Evolutionary conservation across 163 green algal species (phyloP), one percentile per base, ranked within the genome.

Genomic region (Prototheca wickerhamii): DNA sequence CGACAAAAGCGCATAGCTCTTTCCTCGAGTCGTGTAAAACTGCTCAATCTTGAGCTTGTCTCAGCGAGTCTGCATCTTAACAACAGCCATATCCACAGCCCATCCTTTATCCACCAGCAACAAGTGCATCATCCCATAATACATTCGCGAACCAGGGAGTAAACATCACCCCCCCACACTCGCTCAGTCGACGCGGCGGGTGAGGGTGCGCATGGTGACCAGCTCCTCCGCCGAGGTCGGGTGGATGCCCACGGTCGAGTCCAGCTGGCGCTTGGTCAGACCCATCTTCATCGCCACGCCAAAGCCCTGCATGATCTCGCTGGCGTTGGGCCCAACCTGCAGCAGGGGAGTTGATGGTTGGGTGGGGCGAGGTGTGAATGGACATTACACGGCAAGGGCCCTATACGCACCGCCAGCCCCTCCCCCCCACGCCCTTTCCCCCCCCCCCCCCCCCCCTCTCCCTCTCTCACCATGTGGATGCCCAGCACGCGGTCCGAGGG

Each of bases 301-400:
- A 62, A 96, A 87, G 63, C 90, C 90, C 79, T 96, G 86, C 87
- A 96, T 91, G 71, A 97, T 96, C 76, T 97, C 90, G 0, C 78
- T 82, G 4, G 86, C 71, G 37, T 96, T 85, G 12, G 86, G 84
- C 30, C 90, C 89, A 1, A 95, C 65, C 65, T 71, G 64, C 42
- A 33, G 28, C 12, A 3, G 15, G 51, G 51, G 10, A 58, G 26
- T n/a, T 7, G 26, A 21, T 15, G 46, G 46, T 15, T 21, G 51
- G 51, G 10, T 23, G 51, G 8, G n/a, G 51, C 17, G 46, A 28
- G 18, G 46, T 55, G 46, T 5, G 6, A 55, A 25, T 21, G 17
- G 17, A 12, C 17, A 17, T 50, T 17, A n/a, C n/a, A n/a, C n/a
- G n/a, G n/a, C n/a, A n/a, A n/a, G n/a, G n/a, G n/a, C n/a, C n/a